Evolutionary conservation across 345 rosid genomes (phyloP).

Genomic region (Melaleuca quinquenervia): DNA sequence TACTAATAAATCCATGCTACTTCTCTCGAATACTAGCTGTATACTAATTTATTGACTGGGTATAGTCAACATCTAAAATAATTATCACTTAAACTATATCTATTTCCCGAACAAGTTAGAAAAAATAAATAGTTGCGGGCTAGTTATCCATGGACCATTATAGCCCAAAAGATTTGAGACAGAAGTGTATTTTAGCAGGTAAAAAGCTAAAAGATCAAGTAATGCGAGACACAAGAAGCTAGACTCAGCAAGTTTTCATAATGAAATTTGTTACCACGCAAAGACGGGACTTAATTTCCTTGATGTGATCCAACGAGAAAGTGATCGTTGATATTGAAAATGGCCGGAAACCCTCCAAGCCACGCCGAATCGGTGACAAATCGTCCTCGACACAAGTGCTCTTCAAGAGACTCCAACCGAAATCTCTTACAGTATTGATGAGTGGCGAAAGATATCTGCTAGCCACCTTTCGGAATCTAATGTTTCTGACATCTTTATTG

Average conservation of each 20-base stretch:
- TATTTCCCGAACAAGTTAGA: background rate
- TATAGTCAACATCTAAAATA: background rate
- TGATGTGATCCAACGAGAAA: conserved; percentile 25
- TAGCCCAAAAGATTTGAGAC: background rate
- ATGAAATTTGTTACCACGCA: background rate
- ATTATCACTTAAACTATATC: background rate
- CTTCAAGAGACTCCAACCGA: conserved; percentile 28
- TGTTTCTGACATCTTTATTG: background rate
- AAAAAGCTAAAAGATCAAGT: background rate
- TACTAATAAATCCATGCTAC: background rate
- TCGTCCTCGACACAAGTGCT: conserved; percentile 27
- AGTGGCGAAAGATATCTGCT: background rate
- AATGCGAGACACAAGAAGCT: background rate
- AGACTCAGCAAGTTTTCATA: background rate
- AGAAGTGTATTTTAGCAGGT: background rate
- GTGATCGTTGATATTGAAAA: conserved; percentile 6
- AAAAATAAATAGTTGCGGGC: background rate
- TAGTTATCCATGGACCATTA: background rate
- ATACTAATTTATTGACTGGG: background rate
- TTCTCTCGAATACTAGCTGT: background rate
- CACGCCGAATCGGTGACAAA: conserved; percentile 20
- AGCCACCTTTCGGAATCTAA: background rate
- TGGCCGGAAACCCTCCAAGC: conserved; percentile 25
- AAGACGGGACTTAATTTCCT: conserved; percentile 9
- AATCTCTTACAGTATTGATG: conserved; percentile 18